These are phyloP conservation scores for Penicillium sp. DNA, from an alignment of 2,329 filamentous ascomycete species.

Conservation along the genomic window DNA sequence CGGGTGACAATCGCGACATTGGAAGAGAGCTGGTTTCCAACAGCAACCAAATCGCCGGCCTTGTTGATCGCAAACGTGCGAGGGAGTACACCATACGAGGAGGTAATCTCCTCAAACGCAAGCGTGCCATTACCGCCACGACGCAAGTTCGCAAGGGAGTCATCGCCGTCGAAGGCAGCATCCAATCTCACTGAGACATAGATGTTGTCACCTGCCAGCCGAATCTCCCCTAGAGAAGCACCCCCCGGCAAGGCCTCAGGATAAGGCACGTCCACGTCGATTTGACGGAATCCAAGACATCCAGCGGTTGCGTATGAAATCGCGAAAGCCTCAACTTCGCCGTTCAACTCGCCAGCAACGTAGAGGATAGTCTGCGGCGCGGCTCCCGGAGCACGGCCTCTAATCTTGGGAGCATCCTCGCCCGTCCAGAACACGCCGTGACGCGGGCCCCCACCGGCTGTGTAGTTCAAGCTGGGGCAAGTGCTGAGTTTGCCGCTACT, in stretches of 20 bases:
- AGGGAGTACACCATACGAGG: constrained; percentile 68
- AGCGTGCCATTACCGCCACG: constrained; percentile 65
- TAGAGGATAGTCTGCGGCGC: constrained; percentile 32
- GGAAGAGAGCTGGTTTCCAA: constrained; percentile 66
- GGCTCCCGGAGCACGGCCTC: not conserved
- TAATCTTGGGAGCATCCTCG: not conserved
- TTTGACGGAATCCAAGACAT: constrained; percentile 34
- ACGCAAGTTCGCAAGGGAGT: constrained; percentile 37
- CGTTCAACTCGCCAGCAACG: constrained; percentile 64
- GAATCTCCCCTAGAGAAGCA: constrained; percentile 35
- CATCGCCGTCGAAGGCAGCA: constrained; percentile 31
- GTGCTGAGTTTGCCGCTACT: constrained; percentile 50
- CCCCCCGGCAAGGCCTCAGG: constrained; percentile 32
- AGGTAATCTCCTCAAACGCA: constrained; percentile 60
- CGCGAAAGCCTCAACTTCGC: constrained; percentile 56
- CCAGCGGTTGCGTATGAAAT: constrained; percentile 34
- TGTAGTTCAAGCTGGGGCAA: constrained; percentile 50
- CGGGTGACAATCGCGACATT: constrained; percentile 67
- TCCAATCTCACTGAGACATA: constrained; percentile 42
- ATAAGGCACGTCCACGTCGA: constrained; percentile 34
- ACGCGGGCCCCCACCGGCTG: constrained; percentile 65
- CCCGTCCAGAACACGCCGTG: constrained; percentile 63
- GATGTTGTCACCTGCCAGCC: constrained; percentile 25
- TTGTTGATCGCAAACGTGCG: constrained; percentile 71
- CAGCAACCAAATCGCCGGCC: constrained; percentile 66